Evolutionary conservation across 2,329 filamentous ascomycete genomes (phyloP), one percentile per base, ranked within the genome.

Genomic region (Talaromyces rugulosus): DNA sequence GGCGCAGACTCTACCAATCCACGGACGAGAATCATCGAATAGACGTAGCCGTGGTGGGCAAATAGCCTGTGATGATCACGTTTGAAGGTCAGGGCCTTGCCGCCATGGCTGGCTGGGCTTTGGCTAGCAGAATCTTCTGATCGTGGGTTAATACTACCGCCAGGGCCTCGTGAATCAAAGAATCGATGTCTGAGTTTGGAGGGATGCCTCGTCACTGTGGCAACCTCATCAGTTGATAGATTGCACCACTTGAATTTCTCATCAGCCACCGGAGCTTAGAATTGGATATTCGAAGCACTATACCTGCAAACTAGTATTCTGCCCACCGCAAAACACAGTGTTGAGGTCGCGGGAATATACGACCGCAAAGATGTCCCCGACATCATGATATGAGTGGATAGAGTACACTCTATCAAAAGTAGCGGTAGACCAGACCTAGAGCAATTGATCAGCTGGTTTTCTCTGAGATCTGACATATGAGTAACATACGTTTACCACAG

Each of bases 311-410:
- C 89, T 92, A 7, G 92, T 95, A 72, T 98, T 97, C 73, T 98
- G 95, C 0, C 92, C 91, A 62, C 95, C 95, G 51, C 96, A 85
- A 74, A 96, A 98, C 4, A 96, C 84, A 0, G 90, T 96, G 67
- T 94, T 85, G 69, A 91, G 82, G 67, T 87, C 84, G 6, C 87
- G 80, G 4, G 92, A 96, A 75, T 96, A 97, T 1, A 89, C 89
- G n/a, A 96, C 88, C 68, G 92, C 96, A 74, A 98, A 98, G 63
- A 99, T 87, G 78, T 99, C 95, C 63, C 95, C 95, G 47, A 96
- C 90, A 69, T 98, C 95, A 76, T 96, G 94, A 56, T 89, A 89
- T 65, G 92, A 96, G 80, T 96, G 96, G 64, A 98, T 90, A 65
- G 95, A 92, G 78, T 93, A 95, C 0, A 95, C 82, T 31, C 90